Conservation (phyloP, 2,329 filamentous ascomycete genomes). For the Diaporthe ilicicola region DNA sequence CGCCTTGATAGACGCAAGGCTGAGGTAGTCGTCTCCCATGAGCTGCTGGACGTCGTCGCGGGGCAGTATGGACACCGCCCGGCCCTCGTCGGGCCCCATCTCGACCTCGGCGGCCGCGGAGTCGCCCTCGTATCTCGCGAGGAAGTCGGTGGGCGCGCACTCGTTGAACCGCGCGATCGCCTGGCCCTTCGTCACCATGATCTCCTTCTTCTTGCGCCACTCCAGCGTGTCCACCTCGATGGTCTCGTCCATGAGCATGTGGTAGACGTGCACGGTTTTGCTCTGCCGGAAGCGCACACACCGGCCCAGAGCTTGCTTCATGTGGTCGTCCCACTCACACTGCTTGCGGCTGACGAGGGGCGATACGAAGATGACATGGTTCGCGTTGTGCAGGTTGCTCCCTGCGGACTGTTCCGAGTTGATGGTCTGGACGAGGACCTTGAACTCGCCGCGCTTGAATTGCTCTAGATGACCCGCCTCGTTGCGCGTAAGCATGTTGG, state of each 20-base stretch:
- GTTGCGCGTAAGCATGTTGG: background rate
- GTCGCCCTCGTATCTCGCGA: slow-evolving; percentile 19
- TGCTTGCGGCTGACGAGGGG: slow-evolving; percentile 44
- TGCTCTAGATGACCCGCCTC: slow-evolving; percentile 35
- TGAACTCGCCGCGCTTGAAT: slow-evolving; percentile 40
- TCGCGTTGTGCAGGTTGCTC: slow-evolving; percentile 51
- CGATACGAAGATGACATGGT: slow-evolving; percentile 52
- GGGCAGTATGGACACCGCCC: slow-evolving; percentile 16
- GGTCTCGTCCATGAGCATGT: slow-evolving; percentile 48
- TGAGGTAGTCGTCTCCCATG: slow-evolving; percentile 31
- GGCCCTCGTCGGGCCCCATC: background rate
- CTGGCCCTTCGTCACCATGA: background rate
- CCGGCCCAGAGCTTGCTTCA: slow-evolving; percentile 51
- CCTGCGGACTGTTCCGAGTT: slow-evolving; percentile 50
- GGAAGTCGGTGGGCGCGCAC: slow-evolving; percentile 20
- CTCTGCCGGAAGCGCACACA: slow-evolving; percentile 50
- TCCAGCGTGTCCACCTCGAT: slow-evolving; percentile 51
- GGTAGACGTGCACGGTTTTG: slow-evolving; percentile 48
- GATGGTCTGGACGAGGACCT: slow-evolving; percentile 49
- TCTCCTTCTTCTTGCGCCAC: slow-evolving; percentile 31
- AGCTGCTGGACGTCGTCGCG: slow-evolving; percentile 29
- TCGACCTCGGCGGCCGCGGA: background rate
- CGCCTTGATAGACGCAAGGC: slow-evolving; percentile 16
- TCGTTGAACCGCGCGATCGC: slow-evolving; percentile 26
- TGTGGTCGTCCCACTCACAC: slow-evolving; percentile 45